Conservation (phyloP, 192 early-diverging fungal species). For the Chytriomyces confervae region DNA sequence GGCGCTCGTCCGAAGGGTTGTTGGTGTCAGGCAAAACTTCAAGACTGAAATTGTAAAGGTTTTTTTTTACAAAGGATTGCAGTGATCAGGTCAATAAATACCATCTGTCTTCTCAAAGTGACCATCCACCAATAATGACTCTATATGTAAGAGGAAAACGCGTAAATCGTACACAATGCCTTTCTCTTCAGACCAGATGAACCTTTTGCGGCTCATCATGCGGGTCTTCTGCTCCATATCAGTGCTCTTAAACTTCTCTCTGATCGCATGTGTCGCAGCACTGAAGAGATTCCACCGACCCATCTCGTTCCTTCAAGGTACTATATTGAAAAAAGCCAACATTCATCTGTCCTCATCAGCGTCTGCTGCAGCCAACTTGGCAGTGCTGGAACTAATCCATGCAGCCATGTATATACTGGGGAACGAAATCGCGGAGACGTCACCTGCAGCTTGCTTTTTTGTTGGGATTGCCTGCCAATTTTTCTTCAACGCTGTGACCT, state of each 20-base stretch:
- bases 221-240: background rate
- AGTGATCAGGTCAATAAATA: too few relatives aligned
- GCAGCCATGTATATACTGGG: background rate
- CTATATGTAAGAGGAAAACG: too few relatives aligned
- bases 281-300: background rate
- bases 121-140: too few relatives aligned
- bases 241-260: background rate
- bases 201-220: background rate
- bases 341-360: background rate
- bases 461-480: slow-evolving; percentile 2
- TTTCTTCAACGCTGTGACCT: background rate
- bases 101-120: too few relatives aligned
- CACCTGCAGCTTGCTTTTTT: background rate
- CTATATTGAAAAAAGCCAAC: too few relatives aligned
- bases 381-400: background rate
- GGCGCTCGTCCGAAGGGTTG: too few relatives aligned
- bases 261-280: background rate
- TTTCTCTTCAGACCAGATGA: background rate
- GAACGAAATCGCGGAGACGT: background rate
- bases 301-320: background rate
- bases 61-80: too few relatives aligned
- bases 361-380: background rate
- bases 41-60: too few relatives aligned
- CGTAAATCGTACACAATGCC: too few relatives aligned
- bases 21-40: too few relatives aligned